A percentile compares a stretch with the other conserved stretches of the same genome.
These are phyloP conservation scores for Mucor sp. DNA, from an alignment of 371 early-diverging fungal species.

Conservation along the genomic window DNA sequence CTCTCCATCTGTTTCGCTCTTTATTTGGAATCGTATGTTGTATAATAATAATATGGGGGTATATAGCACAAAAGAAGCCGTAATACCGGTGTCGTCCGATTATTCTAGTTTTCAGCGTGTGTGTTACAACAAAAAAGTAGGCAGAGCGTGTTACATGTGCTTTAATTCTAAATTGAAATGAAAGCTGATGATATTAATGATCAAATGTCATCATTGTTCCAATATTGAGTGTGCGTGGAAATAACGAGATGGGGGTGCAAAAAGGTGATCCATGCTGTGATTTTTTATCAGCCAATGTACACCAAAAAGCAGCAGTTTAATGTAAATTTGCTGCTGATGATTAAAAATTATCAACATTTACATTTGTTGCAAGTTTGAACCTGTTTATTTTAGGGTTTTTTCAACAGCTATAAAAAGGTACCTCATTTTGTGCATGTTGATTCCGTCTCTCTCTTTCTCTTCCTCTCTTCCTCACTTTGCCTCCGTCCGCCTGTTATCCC, in stretches of 20 bases:
- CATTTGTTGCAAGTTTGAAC: background rate
- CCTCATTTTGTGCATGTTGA: background rate
- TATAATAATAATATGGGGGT: background rate
- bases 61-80: background rate
- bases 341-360: background rate
- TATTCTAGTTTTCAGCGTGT: background rate
- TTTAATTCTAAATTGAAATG: background rate
- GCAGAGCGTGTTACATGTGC: background rate
- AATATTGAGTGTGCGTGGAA: background rate
- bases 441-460: background rate
- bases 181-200: conserved; percentile 3
- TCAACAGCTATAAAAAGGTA: background rate
- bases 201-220: background rate
- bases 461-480: background rate
- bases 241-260: background rate
- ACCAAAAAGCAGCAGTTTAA: background rate
- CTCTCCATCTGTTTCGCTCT: too few species aligned
- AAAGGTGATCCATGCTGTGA: conserved; percentile 1
- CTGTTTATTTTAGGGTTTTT: background rate
- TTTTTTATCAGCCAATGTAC: conserved; percentile 2
- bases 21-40: conserved; percentile 10
- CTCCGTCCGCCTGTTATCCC: background rate
- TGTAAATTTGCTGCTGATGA: background rate
- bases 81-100: conserved; percentile 16
- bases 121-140: conserved; percentile 3